Conservation (phyloP, 2,329 filamentous ascomycete species). For the Diplodia scrobiculata region DNA sequence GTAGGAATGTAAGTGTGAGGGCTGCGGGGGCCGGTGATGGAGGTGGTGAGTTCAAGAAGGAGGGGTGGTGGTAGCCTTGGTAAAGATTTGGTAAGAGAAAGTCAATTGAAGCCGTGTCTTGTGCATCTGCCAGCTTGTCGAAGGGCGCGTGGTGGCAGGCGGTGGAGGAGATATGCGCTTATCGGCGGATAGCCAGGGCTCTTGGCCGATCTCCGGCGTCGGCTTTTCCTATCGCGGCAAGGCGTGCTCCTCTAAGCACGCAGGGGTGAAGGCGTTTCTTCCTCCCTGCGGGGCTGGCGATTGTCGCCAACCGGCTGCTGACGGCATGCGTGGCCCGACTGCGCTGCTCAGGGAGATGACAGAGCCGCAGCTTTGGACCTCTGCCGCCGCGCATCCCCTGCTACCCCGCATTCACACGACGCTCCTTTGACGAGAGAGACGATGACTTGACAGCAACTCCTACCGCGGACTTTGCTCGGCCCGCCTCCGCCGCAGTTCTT, state of each 20-base stretch:
- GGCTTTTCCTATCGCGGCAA: conserved; percentile 19
- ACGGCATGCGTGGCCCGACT: background rate
- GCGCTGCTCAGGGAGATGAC: background rate
- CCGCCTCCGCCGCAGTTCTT: background rate
- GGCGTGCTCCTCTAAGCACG: background rate
- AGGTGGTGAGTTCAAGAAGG: background rate
- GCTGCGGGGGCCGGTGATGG: background rate
- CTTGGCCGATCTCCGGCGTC: conserved; percentile 20
- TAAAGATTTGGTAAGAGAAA: conserved; percentile 5
- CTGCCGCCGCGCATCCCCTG: background rate
- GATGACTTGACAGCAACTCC: background rate
- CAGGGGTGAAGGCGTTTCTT: background rate
- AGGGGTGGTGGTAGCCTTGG: background rate
- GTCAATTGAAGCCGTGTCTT: background rate
- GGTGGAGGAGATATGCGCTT: conserved; percentile 25
- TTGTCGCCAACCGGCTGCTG: background rate
- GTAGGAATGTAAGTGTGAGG: background rate
- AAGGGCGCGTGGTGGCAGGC: conserved; percentile 2
- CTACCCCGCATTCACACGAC: background rate
- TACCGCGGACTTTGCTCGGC: background rate
- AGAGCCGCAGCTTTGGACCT: background rate
- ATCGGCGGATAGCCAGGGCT: conserved; percentile 20
- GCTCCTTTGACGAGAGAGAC: background rate
- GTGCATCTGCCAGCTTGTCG: background rate
- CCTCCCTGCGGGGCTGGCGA: background rate